These are phyloP conservation scores for Rhodotorula sp. DNA, from an alignment of 1,284 basidiomycete species.

Conservation along the genomic window DNA sequence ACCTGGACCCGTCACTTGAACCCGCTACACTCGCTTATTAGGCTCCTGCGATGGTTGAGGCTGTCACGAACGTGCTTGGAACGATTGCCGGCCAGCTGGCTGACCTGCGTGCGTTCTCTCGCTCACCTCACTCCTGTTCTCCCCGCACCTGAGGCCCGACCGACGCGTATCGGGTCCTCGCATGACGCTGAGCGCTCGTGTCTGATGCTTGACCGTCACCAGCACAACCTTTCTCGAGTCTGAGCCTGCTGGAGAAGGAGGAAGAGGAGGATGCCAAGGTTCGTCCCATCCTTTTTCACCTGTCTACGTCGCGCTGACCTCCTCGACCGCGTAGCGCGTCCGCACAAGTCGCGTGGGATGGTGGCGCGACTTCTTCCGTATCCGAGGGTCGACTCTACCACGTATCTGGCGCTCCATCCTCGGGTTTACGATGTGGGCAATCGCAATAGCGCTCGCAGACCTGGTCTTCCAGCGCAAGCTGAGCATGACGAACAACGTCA, in stretches of 20 bases:
- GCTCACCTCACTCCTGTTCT: too few species aligned
- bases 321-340: constrained; percentile 13
- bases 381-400: constrained; percentile 29
- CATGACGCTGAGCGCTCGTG: not conserved
- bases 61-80: constrained; percentile 5
- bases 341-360: constrained; percentile 28
- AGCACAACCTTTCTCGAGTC: constrained; percentile 28
- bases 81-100: constrained; percentile 7
- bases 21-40: not conserved
- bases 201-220: not conserved
- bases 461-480: constrained; percentile 30
- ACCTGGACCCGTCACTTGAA: not conserved
- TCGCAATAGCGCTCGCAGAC: constrained; percentile 39
- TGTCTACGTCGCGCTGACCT: too few species aligned
- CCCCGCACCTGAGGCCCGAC: not conserved
- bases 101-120: constrained; percentile 6
- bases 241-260: constrained; percentile 19
- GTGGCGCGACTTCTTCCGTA: constrained; percentile 32
- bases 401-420: constrained; percentile 42
- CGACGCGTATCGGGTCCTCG: not conserved
- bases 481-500: constrained; percentile 37
- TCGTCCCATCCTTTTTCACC: not conserved
- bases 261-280: constrained; percentile 31
- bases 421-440: constrained; percentile 40
- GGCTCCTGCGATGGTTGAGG: not conserved